phyloP scores from a whole-genome alignment of 306 rosid species.

The Aeschynomene evenia region DNA sequence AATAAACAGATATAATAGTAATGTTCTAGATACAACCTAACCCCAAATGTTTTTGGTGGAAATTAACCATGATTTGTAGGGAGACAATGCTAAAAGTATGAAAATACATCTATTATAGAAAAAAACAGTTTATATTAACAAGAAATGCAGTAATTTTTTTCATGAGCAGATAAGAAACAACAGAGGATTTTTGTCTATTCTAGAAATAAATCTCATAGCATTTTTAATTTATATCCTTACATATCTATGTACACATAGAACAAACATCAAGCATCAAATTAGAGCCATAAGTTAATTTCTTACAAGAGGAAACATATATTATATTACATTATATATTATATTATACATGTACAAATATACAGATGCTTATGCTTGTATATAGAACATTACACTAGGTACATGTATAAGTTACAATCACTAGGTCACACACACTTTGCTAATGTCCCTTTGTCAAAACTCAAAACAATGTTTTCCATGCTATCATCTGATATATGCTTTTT shows the following conservation, averaged over 20 bases:
- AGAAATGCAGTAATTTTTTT: background rate
- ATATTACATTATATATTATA: too few relatives aligned
- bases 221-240: constrained; percentile 11
- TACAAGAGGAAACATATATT: background rate
- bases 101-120: constrained; percentile 2
- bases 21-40: constrained; percentile 17
- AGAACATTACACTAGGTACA: background rate
- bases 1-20: constrained; percentile 22
- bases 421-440: constrained; percentile 35
- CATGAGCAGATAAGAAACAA: background rate
- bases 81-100: background rate
- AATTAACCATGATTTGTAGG: constrained; percentile 4
- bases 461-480: constrained; percentile 22
- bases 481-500: constrained; percentile 25
- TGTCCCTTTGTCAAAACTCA: constrained; percentile 32
- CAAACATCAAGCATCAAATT: constrained; percentile 21
- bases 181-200: background rate
- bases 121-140: constrained; percentile 11
- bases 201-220: background rate
- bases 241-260: constrained; percentile 14
- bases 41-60: constrained; percentile 4
- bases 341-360: too few relatives aligned
- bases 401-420: background rate
- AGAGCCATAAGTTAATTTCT: background rate
- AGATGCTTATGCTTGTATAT: background rate